These are phyloP conservation scores for Gossypium sturtianum DNA, from an alignment of 345 rosid genomes.

Conservation along the genomic window DNA sequence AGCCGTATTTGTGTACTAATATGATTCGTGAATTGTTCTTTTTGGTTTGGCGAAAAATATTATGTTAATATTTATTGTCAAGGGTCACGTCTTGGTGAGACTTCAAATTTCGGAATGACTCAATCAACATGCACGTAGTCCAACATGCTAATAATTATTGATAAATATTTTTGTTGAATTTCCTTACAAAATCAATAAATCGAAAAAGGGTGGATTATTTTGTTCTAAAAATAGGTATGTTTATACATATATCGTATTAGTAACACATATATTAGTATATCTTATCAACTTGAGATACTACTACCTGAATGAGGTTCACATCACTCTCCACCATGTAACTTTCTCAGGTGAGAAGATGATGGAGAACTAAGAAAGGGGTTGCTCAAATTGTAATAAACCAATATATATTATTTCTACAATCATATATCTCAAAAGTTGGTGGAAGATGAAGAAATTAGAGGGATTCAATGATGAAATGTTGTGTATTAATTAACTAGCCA, in stretches of 20 bases:
- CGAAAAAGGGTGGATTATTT: too few species aligned
- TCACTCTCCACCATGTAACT: too few species aligned
- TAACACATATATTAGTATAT: too few species aligned
- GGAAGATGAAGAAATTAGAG: background rate
- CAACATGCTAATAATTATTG: background rate
- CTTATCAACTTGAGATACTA: too few species aligned
- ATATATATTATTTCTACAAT: background rate
- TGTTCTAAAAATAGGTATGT: too few species aligned
- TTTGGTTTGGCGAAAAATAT: too few species aligned
- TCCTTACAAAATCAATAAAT: too few species aligned
- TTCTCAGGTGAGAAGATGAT: too few species aligned
- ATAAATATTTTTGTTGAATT: too few species aligned
- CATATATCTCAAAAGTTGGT: background rate
- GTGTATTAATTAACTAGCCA: conserved; percentile 35
- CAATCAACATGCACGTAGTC: background rate
- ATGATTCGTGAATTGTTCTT: background rate
- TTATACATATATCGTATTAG: too few species aligned
- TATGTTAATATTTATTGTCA: background rate
- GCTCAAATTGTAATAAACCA: background rate
- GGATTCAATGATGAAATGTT: background rate
- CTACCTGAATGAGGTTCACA: too few species aligned
- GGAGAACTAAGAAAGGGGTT: background rate
- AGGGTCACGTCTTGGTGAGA: background rate
- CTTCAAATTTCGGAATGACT: background rate
- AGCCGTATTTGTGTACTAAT: background rate